A percentile compares a stretch with the other conserved stretches of the same genome.
These are phyloP conservation scores for Trichophaea hybrida DNA, from an alignment of 2,329 filamentous ascomycete genomes.

Conservation along the genomic window DNA sequence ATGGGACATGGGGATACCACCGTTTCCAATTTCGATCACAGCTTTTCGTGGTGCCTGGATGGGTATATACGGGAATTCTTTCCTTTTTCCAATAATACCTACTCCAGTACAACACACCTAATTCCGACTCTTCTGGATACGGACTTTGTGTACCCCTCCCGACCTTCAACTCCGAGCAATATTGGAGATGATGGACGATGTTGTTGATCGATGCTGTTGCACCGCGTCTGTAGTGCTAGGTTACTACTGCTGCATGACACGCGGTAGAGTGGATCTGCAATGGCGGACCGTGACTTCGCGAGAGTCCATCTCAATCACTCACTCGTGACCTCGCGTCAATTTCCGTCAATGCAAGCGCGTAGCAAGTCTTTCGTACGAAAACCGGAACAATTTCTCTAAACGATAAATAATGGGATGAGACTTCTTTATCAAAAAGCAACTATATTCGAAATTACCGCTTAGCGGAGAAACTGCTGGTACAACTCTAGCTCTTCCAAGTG, in stretches of 20 bases:
- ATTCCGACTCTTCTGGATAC: neutral
- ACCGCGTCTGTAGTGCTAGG: neutral
- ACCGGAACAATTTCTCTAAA: slow-evolving; percentile 2
- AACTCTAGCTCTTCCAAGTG: neutral
- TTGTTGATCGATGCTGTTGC: neutral
- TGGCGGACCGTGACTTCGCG: neutral
- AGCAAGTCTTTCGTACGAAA: neutral
- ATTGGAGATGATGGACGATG: neutral
- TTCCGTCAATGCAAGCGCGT: neutral
- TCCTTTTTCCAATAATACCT: neutral
- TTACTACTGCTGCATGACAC: neutral
- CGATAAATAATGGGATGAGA: slow-evolving; percentile 7
- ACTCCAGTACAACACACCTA: neutral
- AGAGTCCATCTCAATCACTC: neutral
- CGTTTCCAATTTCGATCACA: too few relatives aligned
- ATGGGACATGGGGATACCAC: too few relatives aligned
- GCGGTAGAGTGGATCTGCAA: neutral
- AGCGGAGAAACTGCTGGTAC: neutral
- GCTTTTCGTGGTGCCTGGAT: neutral
- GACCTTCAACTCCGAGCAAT: neutral
- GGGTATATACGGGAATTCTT: neutral
- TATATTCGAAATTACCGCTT: too few relatives aligned
- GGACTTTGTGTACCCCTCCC: too few relatives aligned
- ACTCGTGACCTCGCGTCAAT: neutral
- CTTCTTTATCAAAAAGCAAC: too few relatives aligned